phyloP scores from a whole-genome alignment of 352 stramenopile species.

The Phytophthora pini region DNA sequence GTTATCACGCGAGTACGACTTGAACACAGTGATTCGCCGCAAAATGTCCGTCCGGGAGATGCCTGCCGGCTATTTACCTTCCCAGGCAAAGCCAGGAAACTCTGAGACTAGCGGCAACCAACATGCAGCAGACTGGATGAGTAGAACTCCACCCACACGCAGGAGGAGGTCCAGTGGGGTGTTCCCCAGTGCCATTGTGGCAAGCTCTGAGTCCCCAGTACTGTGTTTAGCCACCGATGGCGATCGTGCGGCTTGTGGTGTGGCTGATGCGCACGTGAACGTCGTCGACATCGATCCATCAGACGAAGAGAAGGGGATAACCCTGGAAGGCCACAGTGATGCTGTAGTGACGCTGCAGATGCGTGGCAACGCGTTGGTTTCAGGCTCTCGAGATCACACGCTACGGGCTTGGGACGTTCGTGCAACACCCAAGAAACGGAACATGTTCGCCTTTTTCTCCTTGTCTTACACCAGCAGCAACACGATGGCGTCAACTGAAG shows the following conservation, averaged over 20 bases:
- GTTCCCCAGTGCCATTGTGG: slow-evolving; percentile 31
- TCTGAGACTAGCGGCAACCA: slow-evolving; percentile 15
- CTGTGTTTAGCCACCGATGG: slow-evolving; percentile 59
- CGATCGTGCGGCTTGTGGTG: slow-evolving; percentile 59
- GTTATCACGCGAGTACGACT: slow-evolving; percentile 68
- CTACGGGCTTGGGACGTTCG: slow-evolving; percentile 77
- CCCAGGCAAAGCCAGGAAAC: slow-evolving; percentile 7
- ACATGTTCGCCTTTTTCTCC: slow-evolving; percentile 75
- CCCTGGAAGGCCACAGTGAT: slow-evolving; percentile 66
- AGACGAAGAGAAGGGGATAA: slow-evolving; percentile 39
- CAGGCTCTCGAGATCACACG: slow-evolving; percentile 74
- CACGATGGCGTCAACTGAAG: slow-evolving; percentile 18
- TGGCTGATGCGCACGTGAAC: slow-evolving; percentile 46
- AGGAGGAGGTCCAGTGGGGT: slow-evolving; percentile 32
- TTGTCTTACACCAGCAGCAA: slow-evolving; percentile 20
- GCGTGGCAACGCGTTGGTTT: slow-evolving; percentile 68
- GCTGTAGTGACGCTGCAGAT: slow-evolving; percentile 64
- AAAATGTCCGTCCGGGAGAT: slow-evolving; percentile 76
- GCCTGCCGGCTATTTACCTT: slow-evolving; percentile 15
- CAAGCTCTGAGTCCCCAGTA: slow-evolving; percentile 46
- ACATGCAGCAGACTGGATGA: slow-evolving; percentile 29
- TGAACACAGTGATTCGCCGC: slow-evolving; percentile 80
- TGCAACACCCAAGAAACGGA: slow-evolving; percentile 60
- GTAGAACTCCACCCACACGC: slow-evolving; percentile 29
- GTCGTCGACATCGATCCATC: slow-evolving; percentile 47